Conservation (phyloP, 495 filamentous ascomycete genomes). For the Penicillium cataractarum region DNA sequence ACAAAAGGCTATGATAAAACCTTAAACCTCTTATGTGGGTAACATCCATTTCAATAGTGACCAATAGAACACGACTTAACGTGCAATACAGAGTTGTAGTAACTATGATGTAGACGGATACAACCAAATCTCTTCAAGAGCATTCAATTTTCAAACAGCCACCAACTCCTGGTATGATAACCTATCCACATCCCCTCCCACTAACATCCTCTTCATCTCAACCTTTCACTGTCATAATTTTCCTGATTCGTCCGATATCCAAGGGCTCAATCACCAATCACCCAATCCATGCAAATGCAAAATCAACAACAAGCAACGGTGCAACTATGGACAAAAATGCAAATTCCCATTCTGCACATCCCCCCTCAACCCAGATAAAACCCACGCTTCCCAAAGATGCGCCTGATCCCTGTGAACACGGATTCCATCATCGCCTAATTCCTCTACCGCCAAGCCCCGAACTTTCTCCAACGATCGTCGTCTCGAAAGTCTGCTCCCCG, state of each 20-base stretch:
- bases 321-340: not conserved
- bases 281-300: conserved; percentile 3
- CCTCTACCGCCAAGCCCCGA: conserved; percentile 39
- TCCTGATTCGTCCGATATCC: too few relatives aligned
- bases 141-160: conserved; percentile 15
- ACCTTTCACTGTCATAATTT: not conserved
- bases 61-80: too few relatives aligned
- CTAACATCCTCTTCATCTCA: not conserved
- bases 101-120: not conserved
- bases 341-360: conserved; percentile 10
- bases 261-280: not conserved
- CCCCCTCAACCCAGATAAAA: conserved; percentile 33
- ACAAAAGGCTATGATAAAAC: too few relatives aligned
- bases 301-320: not conserved
- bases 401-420: conserved; percentile 55
- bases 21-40: too few relatives aligned
- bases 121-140: not conserved
- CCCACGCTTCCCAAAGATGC: conserved; percentile 70
- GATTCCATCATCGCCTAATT: conserved; percentile 62
- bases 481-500: conserved; percentile 16
- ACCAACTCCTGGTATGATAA: conserved; percentile 12
- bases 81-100: too few relatives aligned
- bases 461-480: conserved; percentile 30
- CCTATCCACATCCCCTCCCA: not conserved
- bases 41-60: not conserved